A percentile compares a stretch with the other conserved stretches of the same genome.
Conservation (phyloP, 106 monocot species). For the Allium fistulosum region DNA sequence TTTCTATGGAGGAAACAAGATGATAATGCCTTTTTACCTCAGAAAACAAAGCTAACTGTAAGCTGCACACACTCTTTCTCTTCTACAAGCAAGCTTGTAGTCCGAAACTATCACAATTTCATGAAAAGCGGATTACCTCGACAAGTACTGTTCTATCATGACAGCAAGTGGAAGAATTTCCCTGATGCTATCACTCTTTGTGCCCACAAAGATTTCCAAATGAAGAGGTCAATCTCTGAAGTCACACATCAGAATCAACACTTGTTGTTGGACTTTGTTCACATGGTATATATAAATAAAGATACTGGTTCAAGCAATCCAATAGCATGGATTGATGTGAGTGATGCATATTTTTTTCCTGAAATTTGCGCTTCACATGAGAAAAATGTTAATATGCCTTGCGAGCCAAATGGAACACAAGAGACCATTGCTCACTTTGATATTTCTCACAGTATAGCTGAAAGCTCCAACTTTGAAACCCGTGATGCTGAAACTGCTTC, state of each 20-base stretch:
- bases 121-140: conserved; percentile 59
- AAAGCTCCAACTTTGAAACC: conserved; percentile 60
- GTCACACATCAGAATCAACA: conserved; percentile 27
- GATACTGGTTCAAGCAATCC: conserved; percentile 39
- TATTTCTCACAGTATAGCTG: conserved; percentile 27
- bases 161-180: conserved; percentile 72
- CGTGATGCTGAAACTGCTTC: conserved; percentile 14
- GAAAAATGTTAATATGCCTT: conserved; percentile 12
- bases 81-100: conserved; percentile 11
- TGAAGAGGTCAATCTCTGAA: conserved; percentile 61
- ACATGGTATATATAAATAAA: conserved; percentile 54
- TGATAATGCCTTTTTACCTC: neutral
- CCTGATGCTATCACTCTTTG: conserved; percentile 28
- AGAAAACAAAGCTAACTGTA: conserved; percentile 4
- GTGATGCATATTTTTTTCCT: conserved; percentile 49
- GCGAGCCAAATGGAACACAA: conserved; percentile 23
- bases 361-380: conserved; percentile 27
- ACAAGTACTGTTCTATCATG: conserved; percentile 43
- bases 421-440: conserved; percentile 14
- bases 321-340: conserved; percentile 75
- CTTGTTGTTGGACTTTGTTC: conserved; percentile 71
- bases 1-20: conserved; percentile 26
- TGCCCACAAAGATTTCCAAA: conserved; percentile 37
- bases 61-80: neutral
- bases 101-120: conserved; percentile 59